These are phyloP conservation scores for Pinus albicaulis DNA, from an alignment of 75 land plant genomes.

Conservation along the genomic window DNA sequence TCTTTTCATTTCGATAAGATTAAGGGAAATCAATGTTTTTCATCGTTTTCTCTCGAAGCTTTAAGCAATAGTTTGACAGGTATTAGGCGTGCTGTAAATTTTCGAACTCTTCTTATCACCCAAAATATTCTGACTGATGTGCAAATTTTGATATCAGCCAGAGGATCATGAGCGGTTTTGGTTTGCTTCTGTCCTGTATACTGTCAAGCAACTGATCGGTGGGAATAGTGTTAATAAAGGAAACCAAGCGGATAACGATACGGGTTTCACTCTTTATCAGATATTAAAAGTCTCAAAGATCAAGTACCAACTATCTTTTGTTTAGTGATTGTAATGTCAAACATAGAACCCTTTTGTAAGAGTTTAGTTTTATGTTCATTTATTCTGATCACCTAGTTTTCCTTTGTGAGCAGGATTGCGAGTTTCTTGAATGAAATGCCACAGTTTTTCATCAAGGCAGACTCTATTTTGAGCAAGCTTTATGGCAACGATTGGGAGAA, in stretches of 20 bases:
- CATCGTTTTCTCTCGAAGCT: too few species aligned
- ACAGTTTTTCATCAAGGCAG: conserved; percentile 69
- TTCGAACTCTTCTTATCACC: neutral
- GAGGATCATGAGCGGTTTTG: conserved; percentile 81
- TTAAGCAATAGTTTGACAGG: neutral
- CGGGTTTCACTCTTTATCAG: conserved; percentile 62
- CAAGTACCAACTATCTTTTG: conserved; percentile 37
- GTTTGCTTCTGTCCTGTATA: conserved; percentile 75
- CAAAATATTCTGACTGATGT: neutral
- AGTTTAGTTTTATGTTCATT: neutral
- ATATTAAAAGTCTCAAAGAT: conserved; percentile 66
- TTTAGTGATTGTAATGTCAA: neutral
- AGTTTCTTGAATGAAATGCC: conserved; percentile 90
- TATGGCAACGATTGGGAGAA: conserved; percentile 88
- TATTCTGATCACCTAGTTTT: neutral
- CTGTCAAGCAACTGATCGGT: conserved; percentile 45
- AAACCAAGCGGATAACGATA: conserved; percentile 19
- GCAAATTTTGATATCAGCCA: conserved; percentile 36
- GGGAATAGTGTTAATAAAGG: conserved; percentile 14
- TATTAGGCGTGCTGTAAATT: neutral
- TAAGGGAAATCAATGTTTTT: too few species aligned
- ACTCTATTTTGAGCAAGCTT: conserved; percentile 38
- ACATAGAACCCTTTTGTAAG: neutral
- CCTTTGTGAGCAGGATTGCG: conserved; percentile 42
- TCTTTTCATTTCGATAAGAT: neutral